These are phyloP conservation scores for Geranium incanum DNA, from an alignment of 441 rosid species.

Conservation along the genomic window DNA sequence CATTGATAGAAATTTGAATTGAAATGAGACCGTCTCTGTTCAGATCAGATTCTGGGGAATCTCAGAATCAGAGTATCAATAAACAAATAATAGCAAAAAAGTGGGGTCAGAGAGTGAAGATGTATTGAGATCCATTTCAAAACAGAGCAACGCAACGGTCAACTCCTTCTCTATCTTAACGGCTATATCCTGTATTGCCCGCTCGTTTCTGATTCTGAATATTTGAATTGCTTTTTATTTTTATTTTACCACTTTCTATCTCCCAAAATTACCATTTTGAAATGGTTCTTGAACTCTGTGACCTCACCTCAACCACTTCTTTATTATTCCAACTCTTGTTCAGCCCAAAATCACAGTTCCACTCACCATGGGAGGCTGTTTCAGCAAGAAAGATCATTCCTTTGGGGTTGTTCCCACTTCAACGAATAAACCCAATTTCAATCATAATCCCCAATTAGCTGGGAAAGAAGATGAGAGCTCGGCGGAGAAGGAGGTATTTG, in stretches of 20 bases:
- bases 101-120: no score
- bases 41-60: no score
- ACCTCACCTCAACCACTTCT: background rate
- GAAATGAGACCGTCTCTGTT: no score
- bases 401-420: background rate
- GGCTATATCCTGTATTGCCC: background rate
- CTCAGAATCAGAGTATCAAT: no score
- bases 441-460: background rate
- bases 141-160: no score
- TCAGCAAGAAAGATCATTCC: conserved; percentile 44
- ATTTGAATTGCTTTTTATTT: conserved; percentile 26
- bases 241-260: conserved; percentile 1
- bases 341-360: background rate
- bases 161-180: no score
- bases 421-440: background rate
- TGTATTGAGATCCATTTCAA: no score
- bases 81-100: no score
- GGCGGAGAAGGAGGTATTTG: conserved; percentile 15
- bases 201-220: conserved; percentile 15
- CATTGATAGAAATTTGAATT: no score
- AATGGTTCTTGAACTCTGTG: conserved; percentile 15
- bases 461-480: conserved; percentile 24
- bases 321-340: conserved; percentile 6
- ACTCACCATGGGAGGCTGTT: conserved; percentile 51
- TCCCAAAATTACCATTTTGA: conserved; percentile 9